Evolutionary conservation across 306 rosid species (phyloP), one percentile per base, ranked within the genome.

Genomic region (Fagus sylvatica): DNA sequence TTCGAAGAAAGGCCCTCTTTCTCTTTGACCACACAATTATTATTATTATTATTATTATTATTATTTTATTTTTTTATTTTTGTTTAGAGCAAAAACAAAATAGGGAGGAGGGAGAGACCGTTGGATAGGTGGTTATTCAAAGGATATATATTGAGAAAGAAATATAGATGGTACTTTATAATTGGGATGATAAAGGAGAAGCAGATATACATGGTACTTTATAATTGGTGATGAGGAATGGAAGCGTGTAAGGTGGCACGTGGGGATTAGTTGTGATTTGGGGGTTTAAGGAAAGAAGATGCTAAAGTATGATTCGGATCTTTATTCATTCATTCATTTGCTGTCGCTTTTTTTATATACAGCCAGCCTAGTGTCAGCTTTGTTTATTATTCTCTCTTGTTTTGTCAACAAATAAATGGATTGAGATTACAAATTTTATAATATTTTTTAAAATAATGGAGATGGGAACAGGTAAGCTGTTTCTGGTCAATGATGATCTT

Each of bases 11-110:
- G 69, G 56, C 46, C 9, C 53, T 32, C 37, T 53, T 30, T 57
- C 82, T 53, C 55, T 53, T 87, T 79, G 81, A 82, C 88, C 90
- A 49, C 85, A 80, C 73, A 71, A 71, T 0, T 1, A 40, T 42
- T 34, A 11, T 41, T 41, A 42, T 42, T 70, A 69, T 28, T 19
- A 6, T 60, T 17, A 2, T 37, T 43, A 7, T 43, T 46, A 46
- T 46, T 10, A 46, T 71, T 40, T 36, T 80, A 57, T 61, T 59
- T 76, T 65, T 75, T 39, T 69, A 69, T 33, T 17, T 8, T 57
- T 15, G 0, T 39, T 46, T 36, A 19, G 51, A 5, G 1, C 2
- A 16, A 53, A 34, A 53, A 13, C 36, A 32, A 34, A 19, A 17
- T 1, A 46, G 17, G 13, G 17, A 51, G 19, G 64, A 51, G 80